Evolutionary conservation across 305 asterid genomes (phyloP).

Genomic region (Rubia tinctorum): DNA sequence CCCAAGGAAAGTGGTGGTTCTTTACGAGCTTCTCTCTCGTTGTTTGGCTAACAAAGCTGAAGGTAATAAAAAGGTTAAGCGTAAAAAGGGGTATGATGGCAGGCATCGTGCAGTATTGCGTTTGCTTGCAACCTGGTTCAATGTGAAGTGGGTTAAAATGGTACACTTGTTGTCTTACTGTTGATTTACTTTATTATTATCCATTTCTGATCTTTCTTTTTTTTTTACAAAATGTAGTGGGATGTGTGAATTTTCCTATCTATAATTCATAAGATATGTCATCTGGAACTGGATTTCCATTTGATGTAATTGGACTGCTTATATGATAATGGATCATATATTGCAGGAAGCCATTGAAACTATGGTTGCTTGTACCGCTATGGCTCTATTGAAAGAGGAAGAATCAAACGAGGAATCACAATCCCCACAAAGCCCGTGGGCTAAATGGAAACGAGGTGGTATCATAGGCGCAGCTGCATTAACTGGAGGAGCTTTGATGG

Average conservation of each 20-base stretch:
- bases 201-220: no score
- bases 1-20: slow-evolving; percentile 69
- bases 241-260: neutral
- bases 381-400: slow-evolving; percentile 78
- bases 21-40: slow-evolving; percentile 84
- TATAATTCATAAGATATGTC: neutral
- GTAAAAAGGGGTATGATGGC: slow-evolving; percentile 82
- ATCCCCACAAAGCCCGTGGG: slow-evolving; percentile 63
- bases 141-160: slow-evolving; percentile 85
- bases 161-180: slow-evolving; percentile 29
- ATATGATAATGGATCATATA: slow-evolving; percentile 13
- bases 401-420: slow-evolving; percentile 47
- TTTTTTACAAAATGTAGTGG: neutral
- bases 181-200: slow-evolving; percentile 11
- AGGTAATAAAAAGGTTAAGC: slow-evolving; percentile 42
- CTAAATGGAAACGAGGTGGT: slow-evolving; percentile 93
- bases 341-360: slow-evolving; percentile 90
- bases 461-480: slow-evolving; percentile 91
- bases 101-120: slow-evolving; percentile 90
- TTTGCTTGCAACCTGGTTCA: slow-evolving; percentile 87
- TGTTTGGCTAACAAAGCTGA: slow-evolving; percentile 69
- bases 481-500: slow-evolving; percentile 77
- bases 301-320: neutral
- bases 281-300: neutral
- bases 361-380: slow-evolving; percentile 83